Percentiles rank a stretch among this genome's conserved stretches.
Evolutionary conservation across 1,284 basidiomycete genomes (phyloP).

Genomic region (Boletus calvinii): DNA sequence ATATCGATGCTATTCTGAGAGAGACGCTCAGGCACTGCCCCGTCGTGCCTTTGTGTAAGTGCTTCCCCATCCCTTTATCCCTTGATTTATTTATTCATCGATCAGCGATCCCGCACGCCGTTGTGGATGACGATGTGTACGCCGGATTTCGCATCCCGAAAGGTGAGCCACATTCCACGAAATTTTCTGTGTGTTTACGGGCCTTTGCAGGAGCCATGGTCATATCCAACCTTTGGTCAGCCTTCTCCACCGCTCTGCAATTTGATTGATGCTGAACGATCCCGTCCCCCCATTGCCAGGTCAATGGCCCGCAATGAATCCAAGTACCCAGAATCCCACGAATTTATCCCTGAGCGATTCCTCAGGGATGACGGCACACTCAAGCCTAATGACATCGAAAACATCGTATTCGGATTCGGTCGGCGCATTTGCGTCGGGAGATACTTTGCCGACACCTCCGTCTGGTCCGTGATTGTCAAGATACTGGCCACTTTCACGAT

Average conservation of each 20-base stretch:
- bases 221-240: slow-evolving; percentile 25
- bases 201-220: slow-evolving; percentile 16
- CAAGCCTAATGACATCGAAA: slow-evolving; percentile 4
- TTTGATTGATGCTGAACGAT: not conserved
- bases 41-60: slow-evolving; percentile 13
- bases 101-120: slow-evolving; percentile 23
- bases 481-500: slow-evolving; percentile 23
- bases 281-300: slow-evolving; percentile 8
- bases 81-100: not conserved
- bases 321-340: slow-evolving; percentile 19
- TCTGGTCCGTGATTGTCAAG: slow-evolving; percentile 22
- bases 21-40: slow-evolving; percentile 13
- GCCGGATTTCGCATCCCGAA: slow-evolving; percentile 25
- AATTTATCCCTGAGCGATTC: slow-evolving; percentile 29
- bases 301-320: slow-evolving; percentile 23
- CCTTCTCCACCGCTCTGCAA: not conserved
- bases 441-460: slow-evolving; percentile 18
- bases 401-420: slow-evolving; percentile 23
- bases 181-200: not conserved
- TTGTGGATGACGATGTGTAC: slow-evolving; percentile 25
- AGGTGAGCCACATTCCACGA: slow-evolving; percentile 3
- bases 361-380: slow-evolving; percentile 19
- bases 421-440: slow-evolving; percentile 24
- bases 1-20: slow-evolving; percentile 17
- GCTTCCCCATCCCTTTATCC: too few relatives aligned